phyloP scores from a whole-genome alignment of 163 green algal species.

The Chlorella variabilis region DNA sequence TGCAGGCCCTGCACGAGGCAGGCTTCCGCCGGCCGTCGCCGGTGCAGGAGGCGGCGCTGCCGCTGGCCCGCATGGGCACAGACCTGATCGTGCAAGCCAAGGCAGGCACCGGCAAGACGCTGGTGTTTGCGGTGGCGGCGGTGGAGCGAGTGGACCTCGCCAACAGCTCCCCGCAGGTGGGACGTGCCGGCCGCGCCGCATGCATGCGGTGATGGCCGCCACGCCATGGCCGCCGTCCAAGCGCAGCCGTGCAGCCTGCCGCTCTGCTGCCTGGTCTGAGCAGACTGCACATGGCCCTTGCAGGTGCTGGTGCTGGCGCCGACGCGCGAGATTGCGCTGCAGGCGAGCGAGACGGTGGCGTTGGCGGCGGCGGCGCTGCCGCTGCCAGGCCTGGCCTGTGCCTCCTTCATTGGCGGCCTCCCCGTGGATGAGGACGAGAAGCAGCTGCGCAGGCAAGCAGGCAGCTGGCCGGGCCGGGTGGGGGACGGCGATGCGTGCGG shows the following conservation, averaged over 20 bases:
- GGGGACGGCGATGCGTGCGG: too few relatives aligned
- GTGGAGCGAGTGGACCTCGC: conserved; percentile 64
- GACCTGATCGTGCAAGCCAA: conserved; percentile 93
- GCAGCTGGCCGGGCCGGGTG: too few relatives aligned
- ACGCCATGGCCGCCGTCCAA: too few relatives aligned
- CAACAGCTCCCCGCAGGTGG: conserved; percentile 52
- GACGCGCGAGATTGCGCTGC: conserved; percentile 64
- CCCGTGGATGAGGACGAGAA: conserved; percentile 72
- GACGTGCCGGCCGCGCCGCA: neutral
- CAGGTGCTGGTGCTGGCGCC: conserved; percentile 72
- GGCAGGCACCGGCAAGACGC: conserved; percentile 89
- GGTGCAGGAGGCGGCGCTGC: conserved; percentile 77
- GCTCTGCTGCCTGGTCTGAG: too few relatives aligned
- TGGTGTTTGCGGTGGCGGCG: conserved; percentile 74
- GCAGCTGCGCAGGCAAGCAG: conserved; percentile 60
- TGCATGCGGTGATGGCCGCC: too few relatives aligned
- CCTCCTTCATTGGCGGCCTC: conserved; percentile 75
- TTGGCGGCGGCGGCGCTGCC: conserved; percentile 16
- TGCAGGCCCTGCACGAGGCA: conserved; percentile 51
- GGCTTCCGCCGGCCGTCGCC: conserved; percentile 72
- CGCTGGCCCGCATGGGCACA: conserved; percentile 69
- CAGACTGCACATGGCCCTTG: conserved; percentile 36
- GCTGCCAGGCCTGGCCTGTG: conserved; percentile 26
- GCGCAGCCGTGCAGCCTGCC: too few relatives aligned
- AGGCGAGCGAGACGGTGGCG: conserved; percentile 50